These are phyloP conservation scores for Bassia scoparia DNA, from an alignment of 148 eudicot species.

Conservation along the genomic window DNA sequence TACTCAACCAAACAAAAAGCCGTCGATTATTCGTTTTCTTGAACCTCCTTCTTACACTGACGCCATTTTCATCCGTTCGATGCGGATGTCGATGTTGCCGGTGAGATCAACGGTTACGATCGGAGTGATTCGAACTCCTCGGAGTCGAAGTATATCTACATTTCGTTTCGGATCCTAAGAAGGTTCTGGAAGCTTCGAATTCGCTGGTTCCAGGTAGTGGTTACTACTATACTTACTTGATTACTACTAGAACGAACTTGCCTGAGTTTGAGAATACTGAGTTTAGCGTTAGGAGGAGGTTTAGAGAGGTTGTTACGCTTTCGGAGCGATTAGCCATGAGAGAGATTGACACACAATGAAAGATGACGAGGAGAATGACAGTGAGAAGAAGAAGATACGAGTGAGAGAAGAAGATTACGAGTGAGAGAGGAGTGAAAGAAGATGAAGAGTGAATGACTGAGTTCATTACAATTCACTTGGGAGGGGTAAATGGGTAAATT, in stretches of 20 bases:
- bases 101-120: constrained; percentile 42
- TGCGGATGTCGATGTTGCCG: constrained; percentile 35
- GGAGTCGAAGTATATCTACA: constrained; percentile 41
- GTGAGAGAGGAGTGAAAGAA: too few relatives aligned
- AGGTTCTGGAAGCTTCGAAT: constrained; percentile 54
- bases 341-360: too few relatives aligned
- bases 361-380: too few relatives aligned
- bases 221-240: constrained; percentile 56
- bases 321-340: constrained; percentile 66
- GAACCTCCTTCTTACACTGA: constrained; percentile 96
- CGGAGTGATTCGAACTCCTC: constrained; percentile 20
- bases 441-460: too few relatives aligned
- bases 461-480: too few relatives aligned
- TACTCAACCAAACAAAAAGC: too few relatives aligned
- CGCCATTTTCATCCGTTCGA: constrained; percentile 84
- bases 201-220: constrained; percentile 67
- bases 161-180: constrained; percentile 81
- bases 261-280: constrained; percentile 49
- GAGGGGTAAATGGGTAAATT: too few relatives aligned
- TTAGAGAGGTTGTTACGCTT: constrained; percentile 70
- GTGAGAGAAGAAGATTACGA: too few relatives aligned
- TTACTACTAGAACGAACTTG: constrained; percentile 64
- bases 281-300: constrained; percentile 71
- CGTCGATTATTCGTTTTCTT: constrained; percentile 58
- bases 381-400: too few relatives aligned